Evolutionary conservation across 345 rosid species (phyloP), one percentile per base, ranked within the genome.

Genomic region (Citrus australasica): DNA sequence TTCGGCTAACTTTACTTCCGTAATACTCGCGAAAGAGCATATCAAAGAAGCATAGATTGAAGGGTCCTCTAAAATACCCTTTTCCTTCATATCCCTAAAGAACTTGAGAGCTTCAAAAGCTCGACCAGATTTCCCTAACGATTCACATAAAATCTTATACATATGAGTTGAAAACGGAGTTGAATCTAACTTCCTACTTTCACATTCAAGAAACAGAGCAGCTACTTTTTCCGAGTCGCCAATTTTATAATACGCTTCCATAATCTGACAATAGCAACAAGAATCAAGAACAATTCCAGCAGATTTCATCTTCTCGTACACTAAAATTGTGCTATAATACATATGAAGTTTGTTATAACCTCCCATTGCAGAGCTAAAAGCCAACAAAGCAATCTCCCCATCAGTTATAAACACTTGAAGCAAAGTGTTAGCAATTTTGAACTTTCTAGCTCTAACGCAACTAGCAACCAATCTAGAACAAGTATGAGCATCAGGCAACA

Each of bases 301-400:
- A 7, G 80, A 83, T 81, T 83, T 88, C 88, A 93, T 77, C 75
- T 75, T 88, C 70, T 87, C 86, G 58, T 84, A 86, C 46, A 88
- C 86, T 21, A 67, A 64, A 73, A 90, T 74, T 27, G 97, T 87
- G 83, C 91, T 86, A 63, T 91, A 82, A 81, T 82, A 94, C 98
- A 94, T 93, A 67, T 94, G 97, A 42, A 93, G 83, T 78, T 90
- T 89, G 81, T 94, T 94, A 46, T 89, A 94, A 42, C 90, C 94
- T 83, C 76, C 83, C 97, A 94, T 89, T 17, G 95, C 97, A 24
- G 97, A 81, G 71, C 80, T 85, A 78, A 89, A 86, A 40, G 91
- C 87, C 80, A 87, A 76, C 38, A 88, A 81, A 27, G 89, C 85
- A 64, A 84, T 32, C 75, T 73, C 79, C 53, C 68, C 40, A 51